These are phyloP conservation scores for Epichloe sibirici DNA, from an alignment of 2,329 filamentous ascomycete species.

Conservation along the genomic window DNA sequence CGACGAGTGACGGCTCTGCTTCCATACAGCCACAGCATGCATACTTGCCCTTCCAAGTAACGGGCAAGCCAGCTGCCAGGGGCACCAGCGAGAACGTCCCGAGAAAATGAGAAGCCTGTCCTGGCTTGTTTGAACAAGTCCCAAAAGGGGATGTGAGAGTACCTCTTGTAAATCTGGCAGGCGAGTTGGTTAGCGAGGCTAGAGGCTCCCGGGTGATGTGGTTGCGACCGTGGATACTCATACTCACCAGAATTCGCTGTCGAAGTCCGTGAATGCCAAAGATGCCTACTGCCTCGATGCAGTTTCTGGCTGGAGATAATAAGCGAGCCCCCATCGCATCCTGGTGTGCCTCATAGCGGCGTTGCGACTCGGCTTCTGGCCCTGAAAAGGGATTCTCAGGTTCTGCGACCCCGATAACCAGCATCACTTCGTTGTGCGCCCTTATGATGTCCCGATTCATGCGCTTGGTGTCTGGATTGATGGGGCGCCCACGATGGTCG, in stretches of 20 bases:
- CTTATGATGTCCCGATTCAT: slow-evolving; percentile 46
- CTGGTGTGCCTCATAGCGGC: slow-evolving; percentile 35
- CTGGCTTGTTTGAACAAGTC: slow-evolving; percentile 23
- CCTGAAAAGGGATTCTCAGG: slow-evolving; percentile 34
- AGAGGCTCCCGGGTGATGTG: too few species aligned
- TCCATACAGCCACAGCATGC: slow-evolving; percentile 14
- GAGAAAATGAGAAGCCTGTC: slow-evolving; percentile 17
- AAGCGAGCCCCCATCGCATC: slow-evolving; percentile 30
- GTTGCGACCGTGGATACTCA: slow-evolving; percentile 6
- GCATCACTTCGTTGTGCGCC: slow-evolving; percentile 52
- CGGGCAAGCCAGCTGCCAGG: slow-evolving; percentile 17
- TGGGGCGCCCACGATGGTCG: slow-evolving; percentile 42
- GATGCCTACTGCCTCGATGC: slow-evolving; percentile 29
- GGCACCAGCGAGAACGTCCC: slow-evolving; percentile 21
- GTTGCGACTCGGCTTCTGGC: slow-evolving; percentile 27
- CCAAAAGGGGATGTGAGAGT: slow-evolving; percentile 36
- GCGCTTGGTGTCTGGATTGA: slow-evolving; percentile 41
- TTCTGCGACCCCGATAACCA: slow-evolving; percentile 49
- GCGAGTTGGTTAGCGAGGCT: slow-evolving; percentile 6
- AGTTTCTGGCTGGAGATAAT: slow-evolving; percentile 20
- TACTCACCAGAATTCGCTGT: slow-evolving; percentile 39
- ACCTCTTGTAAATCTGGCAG: slow-evolving; percentile 38
- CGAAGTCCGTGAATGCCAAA: slow-evolving; percentile 42
- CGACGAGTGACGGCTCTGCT: slow-evolving; percentile 12
- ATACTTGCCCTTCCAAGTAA: slow-evolving; percentile 17